phyloP scores from a whole-genome alignment of 768 basidiomycete species.

The Trametes gibbosa region DNA sequence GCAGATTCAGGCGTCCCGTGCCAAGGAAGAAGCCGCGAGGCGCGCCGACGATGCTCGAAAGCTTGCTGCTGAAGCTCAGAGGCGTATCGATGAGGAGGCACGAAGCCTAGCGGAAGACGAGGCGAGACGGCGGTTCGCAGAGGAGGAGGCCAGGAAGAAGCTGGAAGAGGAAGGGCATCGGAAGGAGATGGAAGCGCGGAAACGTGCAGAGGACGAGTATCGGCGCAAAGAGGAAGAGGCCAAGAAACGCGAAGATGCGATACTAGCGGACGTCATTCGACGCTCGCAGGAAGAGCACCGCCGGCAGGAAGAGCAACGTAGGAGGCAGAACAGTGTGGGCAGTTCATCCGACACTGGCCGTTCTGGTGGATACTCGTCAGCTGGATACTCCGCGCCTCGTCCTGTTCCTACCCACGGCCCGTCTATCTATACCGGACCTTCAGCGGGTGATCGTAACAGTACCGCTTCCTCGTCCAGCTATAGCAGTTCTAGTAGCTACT shows the following conservation, averaged over 20 bases:
- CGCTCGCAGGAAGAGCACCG: conserved; percentile 36
- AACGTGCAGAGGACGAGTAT: conserved; percentile 14
- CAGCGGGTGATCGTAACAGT: conserved; percentile 30
- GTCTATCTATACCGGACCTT: conserved; percentile 20
- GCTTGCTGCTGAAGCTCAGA: conserved; percentile 2
- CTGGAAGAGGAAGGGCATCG: not conserved
- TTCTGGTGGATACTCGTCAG: conserved; percentile 28
- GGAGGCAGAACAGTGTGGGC: conserved; percentile 25
- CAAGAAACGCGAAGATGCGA: conserved; percentile 27
- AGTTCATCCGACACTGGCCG: conserved; percentile 18
- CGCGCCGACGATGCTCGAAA: conserved; percentile 5
- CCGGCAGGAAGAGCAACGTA: conserved; percentile 11
- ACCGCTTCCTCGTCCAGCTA: conserved; percentile 27
- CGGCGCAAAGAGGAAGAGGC: conserved; percentile 16
- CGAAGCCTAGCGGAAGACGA: not conserved
- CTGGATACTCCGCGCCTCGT: conserved; percentile 27
- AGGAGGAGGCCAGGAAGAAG: conserved; percentile 2
- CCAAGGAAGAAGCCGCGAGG: not conserved
- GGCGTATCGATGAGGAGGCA: conserved; percentile 4
- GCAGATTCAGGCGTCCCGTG: conserved; percentile 10
- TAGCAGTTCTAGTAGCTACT: conserved; percentile 23
- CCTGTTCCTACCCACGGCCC: conserved; percentile 29
- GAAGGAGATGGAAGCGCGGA: conserved; percentile 2
- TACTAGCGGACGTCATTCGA: conserved; percentile 30
- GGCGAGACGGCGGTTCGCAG: too few relatives aligned